Evolutionary conservation across 352 stramenopile genomes (phyloP).

Genomic region (Phytophthora pini): DNA sequence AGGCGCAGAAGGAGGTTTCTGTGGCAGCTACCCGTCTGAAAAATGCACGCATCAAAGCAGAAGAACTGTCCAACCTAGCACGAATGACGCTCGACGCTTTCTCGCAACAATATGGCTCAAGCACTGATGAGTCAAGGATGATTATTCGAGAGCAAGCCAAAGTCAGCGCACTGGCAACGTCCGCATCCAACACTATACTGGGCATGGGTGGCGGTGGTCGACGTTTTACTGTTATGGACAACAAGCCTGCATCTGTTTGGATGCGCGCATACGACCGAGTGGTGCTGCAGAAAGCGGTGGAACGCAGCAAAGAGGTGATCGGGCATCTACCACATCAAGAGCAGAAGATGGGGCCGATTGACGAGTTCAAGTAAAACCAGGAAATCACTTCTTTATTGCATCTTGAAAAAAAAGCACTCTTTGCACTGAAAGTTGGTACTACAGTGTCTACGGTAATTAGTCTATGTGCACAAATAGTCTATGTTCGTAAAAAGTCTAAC

Average conservation of each 20-base stretch:
- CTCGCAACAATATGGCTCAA: conserved; percentile 32
- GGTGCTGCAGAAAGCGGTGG: conserved; percentile 68
- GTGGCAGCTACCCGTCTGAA: conserved; percentile 75
- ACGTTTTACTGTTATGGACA: conserved; percentile 27
- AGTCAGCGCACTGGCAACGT: conserved; percentile 23
- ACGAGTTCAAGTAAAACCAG: conserved; percentile 19
- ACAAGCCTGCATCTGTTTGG: conserved; percentile 52
- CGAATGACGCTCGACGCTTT: conserved; percentile 73
- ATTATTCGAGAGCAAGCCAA: conserved; percentile 18
- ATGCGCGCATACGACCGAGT: conserved; percentile 73
- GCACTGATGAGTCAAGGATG: conserved; percentile 8
- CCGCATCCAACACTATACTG: conserved; percentile 32
- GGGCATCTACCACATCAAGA: conserved; percentile 31
- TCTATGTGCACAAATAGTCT: too few species aligned
- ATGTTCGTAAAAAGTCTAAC: too few species aligned
- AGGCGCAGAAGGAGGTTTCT: conserved; percentile 73
- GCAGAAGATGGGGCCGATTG: conserved; percentile 18
- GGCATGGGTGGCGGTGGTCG: conserved; percentile 19
- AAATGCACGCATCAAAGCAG: conserved; percentile 72
- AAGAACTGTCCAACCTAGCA: conserved; percentile 78
- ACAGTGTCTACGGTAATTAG: too few species aligned
- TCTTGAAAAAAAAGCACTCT: conserved; percentile 1
- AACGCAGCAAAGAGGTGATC: conserved; percentile 69
- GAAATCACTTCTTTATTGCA: too few species aligned
- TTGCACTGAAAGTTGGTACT: neutral